Evolutionary conservation across 768 basidiomycete genomes (phyloP), one percentile per base, ranked within the genome.

Genomic region (Paxillus rubicundulus): DNA sequence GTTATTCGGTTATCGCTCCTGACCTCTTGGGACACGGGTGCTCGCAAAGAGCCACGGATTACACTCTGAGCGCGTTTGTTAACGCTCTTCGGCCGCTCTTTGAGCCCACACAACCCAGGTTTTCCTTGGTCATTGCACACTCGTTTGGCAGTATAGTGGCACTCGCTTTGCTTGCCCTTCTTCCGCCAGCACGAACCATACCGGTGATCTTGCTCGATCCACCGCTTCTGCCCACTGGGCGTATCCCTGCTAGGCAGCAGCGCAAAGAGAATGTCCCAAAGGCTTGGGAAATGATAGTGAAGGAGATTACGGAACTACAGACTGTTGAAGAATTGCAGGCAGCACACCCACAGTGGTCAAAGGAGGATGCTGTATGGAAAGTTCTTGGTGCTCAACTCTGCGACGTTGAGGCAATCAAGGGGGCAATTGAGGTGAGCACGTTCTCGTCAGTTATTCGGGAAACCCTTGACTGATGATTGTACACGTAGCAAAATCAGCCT

Each of bases 1-100:
- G 63, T 28, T 65, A 58, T 21, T 53, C 58, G 17, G 63, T 65
- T 36, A 52, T 28, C 0, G 66, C 63, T n/a, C 66, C 66, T 5
- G 61, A 61, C 38, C 28, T 61, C 2, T 57, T 65, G 18, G 61
- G 61, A 9, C 67, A 67, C 17, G 62, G 56, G 1, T 21, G 17
- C 14, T 49, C 56, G 10, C 40, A 36, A 9, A 54, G 48, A 14
- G 7, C 30, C 9, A 43, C 60, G 1, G 51, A 52, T 14, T 63
- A 56, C 39, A 55, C 61, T 36, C 27, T 66, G 10, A 21, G 34
- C 5, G 51, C 52, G 7, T 10, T 66, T 21, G 50, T 16, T 14
- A 30, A 55, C 4, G 63, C 58, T 32, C 56, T 61, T n/a, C 30
- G 5, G 0, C 61, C 57, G 1, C 21, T 60, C 30, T 47, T 65